Base-by-base conservation (phyloP, 768 basidiomycete species). In the Tricholomella constricta region DNA sequence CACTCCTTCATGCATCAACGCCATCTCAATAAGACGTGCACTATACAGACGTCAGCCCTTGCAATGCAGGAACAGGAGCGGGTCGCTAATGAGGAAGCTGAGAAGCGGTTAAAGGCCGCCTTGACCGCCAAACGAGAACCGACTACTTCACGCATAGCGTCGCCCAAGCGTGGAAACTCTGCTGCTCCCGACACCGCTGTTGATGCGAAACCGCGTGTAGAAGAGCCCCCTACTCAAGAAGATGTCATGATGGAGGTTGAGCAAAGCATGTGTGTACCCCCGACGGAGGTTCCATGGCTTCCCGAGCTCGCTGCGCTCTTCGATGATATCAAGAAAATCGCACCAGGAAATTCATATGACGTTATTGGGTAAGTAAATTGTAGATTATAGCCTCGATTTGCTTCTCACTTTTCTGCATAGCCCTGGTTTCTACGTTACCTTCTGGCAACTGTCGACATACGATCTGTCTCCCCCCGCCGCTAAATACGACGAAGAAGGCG, bases 381-480 rank as follows among this genome's bases (percentile, higher is more conserved):
- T 47, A 34, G 35, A 23, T 56, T 25, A 7, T 55, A 43, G 17
- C 10, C 12, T 47, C 47, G 14, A 20, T 45, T 50, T 32, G 47
- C 51, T 49, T 17, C 47, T 59, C 20, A 44, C 58, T 48, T 47
- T 53, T 20, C 11, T 49, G 38, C 15, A 23, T 59, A 97, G 96
- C 3, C 87, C 94, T 25, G 89, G 86, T 2, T 98, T 99, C 72
- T 98, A 94, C 64, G 71, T 91, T 41, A 94, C 95, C 2, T 99
- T 98, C 73, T 99, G 97, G 97, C 95, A 98, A 67, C 71, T 98
- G 46, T 89, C 92, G 1, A 88, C 89, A 29, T 91, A 94, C 62
- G 97, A 99, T 68, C 78, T 98, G 29, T 73, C 83, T 1, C 88
- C 91, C 11, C 94, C 95, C 0, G 76, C 79, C 15, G 64, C 82